A percentile compares a stretch with the other conserved stretches of the same genome.
phyloP scores from a whole-genome alignment of 1,139 yeast genomes.

The Protomyces inouyei region DNA sequence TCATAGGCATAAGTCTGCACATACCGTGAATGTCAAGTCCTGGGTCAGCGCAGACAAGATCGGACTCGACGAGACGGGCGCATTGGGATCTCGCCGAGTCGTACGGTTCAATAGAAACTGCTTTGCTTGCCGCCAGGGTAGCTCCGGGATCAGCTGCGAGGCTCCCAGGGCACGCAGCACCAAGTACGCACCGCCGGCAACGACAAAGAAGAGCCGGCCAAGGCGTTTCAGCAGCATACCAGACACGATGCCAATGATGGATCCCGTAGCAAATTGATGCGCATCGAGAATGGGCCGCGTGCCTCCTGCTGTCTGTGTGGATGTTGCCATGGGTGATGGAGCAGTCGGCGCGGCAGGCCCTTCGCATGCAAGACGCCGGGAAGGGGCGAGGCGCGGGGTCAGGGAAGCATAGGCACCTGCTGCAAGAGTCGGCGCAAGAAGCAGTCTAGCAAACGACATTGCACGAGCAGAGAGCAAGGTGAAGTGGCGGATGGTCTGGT shows the following conservation, averaged over 20 bases:
- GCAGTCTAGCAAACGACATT: conserved; percentile 20
- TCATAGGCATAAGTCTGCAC: neutral
- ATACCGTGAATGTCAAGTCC: conserved; percentile 18
- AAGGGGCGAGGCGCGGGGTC: neutral
- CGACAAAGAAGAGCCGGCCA: conserved; percentile 20
- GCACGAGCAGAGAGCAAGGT: no score
- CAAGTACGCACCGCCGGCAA: conserved; percentile 11
- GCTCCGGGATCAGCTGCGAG: conserved; percentile 6
- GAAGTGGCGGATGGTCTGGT: no score
- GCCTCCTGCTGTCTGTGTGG: neutral
- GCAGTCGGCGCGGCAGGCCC: neutral
- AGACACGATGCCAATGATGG: conserved; percentile 18
- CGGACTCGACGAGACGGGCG: conserved; percentile 1
- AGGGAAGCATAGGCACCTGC: neutral
- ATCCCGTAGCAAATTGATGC: conserved; percentile 24
- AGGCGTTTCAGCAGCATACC: conserved; percentile 20
- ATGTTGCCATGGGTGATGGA: neutral
- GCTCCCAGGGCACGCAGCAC: conserved; percentile 16
- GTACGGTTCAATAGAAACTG: conserved; percentile 19
- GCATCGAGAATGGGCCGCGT: conserved; percentile 6
- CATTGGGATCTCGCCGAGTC: neutral
- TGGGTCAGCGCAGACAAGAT: conserved; percentile 9
- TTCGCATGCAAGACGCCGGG: neutral
- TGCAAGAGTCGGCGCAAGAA: conserved; percentile 15
- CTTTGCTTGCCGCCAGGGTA: conserved; percentile 20